A percentile compares a stretch with the other conserved stretches of the same genome.
Evolutionary conservation across 169 alveolate genomes (phyloP).

Genomic region (Plasmodium malariae): DNA sequence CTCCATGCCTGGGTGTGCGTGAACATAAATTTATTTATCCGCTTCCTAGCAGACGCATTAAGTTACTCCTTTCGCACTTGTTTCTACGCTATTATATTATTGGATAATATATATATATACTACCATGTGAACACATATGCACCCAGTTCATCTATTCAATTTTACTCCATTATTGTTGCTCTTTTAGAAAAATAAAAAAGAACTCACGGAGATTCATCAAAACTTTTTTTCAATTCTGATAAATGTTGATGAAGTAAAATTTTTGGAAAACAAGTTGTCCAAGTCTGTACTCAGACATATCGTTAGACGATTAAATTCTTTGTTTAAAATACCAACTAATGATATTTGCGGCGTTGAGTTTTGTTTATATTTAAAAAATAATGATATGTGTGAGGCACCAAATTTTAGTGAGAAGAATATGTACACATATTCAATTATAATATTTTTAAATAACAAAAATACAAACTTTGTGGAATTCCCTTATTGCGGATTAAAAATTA

Average conservation of each 20-base stretch:
- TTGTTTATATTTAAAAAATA: constrained; percentile 46
- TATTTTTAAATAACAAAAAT: constrained; percentile 28
- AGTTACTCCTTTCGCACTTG: too few species aligned
- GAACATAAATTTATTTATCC: too few species aligned
- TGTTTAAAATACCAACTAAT: constrained; percentile 56
- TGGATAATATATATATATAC: too few species aligned
- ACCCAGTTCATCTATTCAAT: too few species aligned
- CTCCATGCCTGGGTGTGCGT: too few species aligned
- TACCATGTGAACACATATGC: not conserved
- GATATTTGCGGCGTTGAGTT: constrained; percentile 23
- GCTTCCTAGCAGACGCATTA: too few species aligned
- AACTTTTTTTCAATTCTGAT: constrained; percentile 41
- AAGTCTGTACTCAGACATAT: constrained; percentile 42
- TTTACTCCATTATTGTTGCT: not conserved
- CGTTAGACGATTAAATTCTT: constrained; percentile 20
- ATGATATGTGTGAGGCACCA: not conserved
- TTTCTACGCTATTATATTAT: too few species aligned
- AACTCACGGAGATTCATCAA: constrained; percentile 18
- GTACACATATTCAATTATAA: constrained; percentile 41
- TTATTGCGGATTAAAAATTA: constrained; percentile 32
- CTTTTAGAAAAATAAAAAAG: constrained; percentile 44
- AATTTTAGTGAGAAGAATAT: constrained; percentile 17
- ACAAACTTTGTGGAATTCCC: constrained; percentile 43
- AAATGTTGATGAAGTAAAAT: constrained; percentile 53
- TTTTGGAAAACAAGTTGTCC: constrained; percentile 46